Conservation (phyloP, 768 basidiomycete genomes). For the Tulasnella sp. region DNA sequence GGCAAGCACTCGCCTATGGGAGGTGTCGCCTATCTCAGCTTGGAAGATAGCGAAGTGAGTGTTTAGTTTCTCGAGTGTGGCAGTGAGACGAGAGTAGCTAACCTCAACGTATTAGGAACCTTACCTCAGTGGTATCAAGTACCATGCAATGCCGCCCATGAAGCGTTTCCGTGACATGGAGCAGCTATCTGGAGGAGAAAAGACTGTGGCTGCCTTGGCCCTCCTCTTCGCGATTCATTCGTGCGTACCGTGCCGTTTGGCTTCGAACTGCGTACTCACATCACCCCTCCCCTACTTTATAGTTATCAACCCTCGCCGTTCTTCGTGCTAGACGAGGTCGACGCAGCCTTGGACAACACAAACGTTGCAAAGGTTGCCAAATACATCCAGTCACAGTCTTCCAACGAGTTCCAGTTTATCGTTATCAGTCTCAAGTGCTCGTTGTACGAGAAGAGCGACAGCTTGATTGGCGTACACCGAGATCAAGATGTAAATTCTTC, state of each 20-base stretch:
- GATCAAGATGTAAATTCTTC: constrained; percentile 94
- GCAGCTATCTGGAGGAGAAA: constrained; percentile 95
- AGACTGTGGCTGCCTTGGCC: constrained; percentile 96
- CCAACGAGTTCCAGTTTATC: constrained; percentile 84
- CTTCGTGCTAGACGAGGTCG: constrained; percentile 98
- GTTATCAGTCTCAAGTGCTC: constrained; percentile 96
- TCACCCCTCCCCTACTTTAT: not conserved
- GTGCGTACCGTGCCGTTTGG: constrained; percentile 34
- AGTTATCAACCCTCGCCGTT: constrained; percentile 96
- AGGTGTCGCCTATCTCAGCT: constrained; percentile 89
- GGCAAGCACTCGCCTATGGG: constrained; percentile 90
- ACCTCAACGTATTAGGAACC: constrained; percentile 49
- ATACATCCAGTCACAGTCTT: constrained; percentile 81
- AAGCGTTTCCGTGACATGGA: constrained; percentile 99
- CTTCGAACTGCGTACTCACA: not conserved
- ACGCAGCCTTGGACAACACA: constrained; percentile 97
- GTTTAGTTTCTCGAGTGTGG: not conserved
- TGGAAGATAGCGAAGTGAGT: constrained; percentile 89
- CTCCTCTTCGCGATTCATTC: constrained; percentile 95
- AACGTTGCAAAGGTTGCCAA: constrained; percentile 94
- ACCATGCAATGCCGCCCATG: constrained; percentile 99
- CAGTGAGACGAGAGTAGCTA: not conserved
- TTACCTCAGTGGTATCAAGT: constrained; percentile 85
- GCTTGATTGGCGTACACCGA: constrained; percentile 87
- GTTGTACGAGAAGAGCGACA: constrained; percentile 81